Percentiles rank a stretch among this genome's conserved stretches.
Evolutionary conservation across 1,284 basidiomycete species (phyloP).

Genomic region (Trametes sp.): DNA sequence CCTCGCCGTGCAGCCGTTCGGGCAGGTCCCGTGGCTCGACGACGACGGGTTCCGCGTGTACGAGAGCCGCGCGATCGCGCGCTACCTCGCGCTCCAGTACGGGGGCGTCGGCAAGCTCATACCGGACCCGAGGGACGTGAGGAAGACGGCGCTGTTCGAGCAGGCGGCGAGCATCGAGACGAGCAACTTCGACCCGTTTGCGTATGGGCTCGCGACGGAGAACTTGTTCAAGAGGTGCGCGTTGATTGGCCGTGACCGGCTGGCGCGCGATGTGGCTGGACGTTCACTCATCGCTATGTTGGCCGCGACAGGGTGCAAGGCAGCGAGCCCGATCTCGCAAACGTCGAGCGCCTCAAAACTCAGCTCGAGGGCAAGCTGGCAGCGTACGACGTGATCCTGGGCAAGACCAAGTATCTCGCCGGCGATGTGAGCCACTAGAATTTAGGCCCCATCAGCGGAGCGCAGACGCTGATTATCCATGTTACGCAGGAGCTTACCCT

Average conservation of each 20-base stretch:
- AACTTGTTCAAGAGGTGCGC: slow-evolving; percentile 55
- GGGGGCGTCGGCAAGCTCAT: slow-evolving; percentile 46
- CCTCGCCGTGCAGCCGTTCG: slow-evolving; percentile 65
- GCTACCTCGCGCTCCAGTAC: slow-evolving; percentile 58
- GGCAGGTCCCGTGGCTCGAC: slow-evolving; percentile 69
- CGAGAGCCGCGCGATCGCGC: slow-evolving; percentile 62
- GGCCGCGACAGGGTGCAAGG: slow-evolving; percentile 10
- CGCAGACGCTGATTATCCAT: neutral
- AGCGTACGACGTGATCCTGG: slow-evolving; percentile 54
- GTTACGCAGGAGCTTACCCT: slow-evolving; percentile 55
- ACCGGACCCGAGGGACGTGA: slow-evolving; percentile 40
- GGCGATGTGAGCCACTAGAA: slow-evolving; percentile 49
- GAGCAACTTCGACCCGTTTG: slow-evolving; percentile 58
- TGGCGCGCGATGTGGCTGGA: no score
- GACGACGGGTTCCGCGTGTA: slow-evolving; percentile 56
- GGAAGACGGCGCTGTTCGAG: slow-evolving; percentile 57
- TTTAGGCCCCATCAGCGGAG: no score
- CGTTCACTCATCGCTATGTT: neutral
- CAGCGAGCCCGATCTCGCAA: slow-evolving; percentile 21
- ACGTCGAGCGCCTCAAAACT: slow-evolving; percentile 20
- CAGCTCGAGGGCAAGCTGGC: slow-evolving; percentile 48
- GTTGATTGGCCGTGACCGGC: no score
- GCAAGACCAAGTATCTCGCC: slow-evolving; percentile 54
- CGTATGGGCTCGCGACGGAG: slow-evolving; percentile 49
- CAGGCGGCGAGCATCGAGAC: slow-evolving; percentile 62